Base-by-base conservation (phyloP, 352 stramenopile genomes). In the Peronospora farinosa region DNA sequence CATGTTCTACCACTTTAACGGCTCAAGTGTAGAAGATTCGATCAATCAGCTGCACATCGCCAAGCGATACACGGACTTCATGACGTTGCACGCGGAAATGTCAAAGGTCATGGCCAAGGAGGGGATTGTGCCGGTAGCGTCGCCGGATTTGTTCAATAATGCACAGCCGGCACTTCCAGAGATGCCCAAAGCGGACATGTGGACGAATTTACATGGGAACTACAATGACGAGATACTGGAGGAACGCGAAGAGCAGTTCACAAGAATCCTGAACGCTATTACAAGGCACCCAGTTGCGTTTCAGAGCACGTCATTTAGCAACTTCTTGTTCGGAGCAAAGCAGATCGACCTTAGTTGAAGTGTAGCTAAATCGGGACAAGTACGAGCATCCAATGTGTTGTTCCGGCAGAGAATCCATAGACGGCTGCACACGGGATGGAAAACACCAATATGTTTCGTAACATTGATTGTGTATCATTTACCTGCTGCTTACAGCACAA, bases 61-160 rank as follows among this genome's bases (percentile, higher is more conserved):
- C 11, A 89, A 89, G 62, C 69, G 75, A 39, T 89, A 74, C 61
- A 84, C 76, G 40, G 72, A 89, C 33, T 89, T 89, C 56, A 87
- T 85, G 60, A 27, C 55, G 5, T 55, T 89, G 31, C 65, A 89
- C 51, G 49, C 54, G 0, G 38, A 82, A 36, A 54, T 85, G 17
- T 63, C 69, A 9, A 66, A 66, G 46, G 42, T 84, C 39, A 78
- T 86, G 68, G 72, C 64, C 28, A 82, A 54, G 41, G 63, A 72
- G 33, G 47, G 47, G 16, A 79, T 82, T 42, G 70, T 81, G 10
- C 49, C 65, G 1, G 16, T 36, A 9, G 56, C 50, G 7, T 54
- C 78, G 38, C 45, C 60, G 21, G 40, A 72, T 45, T 67, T 81
- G 56, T 78, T 81, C 47, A 37, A 65, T 45, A 73, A n/a, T n/a